Evolutionary conservation across 805 yeast species (phyloP).

Genomic region (Dipodascopsis uninucleata): DNA sequence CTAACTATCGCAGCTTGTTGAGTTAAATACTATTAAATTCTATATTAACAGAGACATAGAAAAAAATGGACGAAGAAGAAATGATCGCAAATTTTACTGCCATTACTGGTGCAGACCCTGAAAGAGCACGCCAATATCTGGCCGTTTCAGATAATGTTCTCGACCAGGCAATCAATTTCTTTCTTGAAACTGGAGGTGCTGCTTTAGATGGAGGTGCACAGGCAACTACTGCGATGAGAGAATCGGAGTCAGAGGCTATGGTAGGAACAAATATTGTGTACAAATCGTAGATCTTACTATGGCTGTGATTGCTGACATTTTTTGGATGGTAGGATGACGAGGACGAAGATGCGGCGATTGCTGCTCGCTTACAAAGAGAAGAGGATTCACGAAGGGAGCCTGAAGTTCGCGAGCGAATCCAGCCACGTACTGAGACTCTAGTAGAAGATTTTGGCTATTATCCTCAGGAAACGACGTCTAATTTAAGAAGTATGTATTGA

Average conservation of each 20-base stretch:
- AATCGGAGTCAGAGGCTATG: not conserved
- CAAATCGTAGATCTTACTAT: no score
- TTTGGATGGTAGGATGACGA: slow-evolving; percentile 12
- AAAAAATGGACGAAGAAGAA: slow-evolving; percentile 38
- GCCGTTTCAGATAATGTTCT: slow-evolving; percentile 74
- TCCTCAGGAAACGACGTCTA: slow-evolving; percentile 32
- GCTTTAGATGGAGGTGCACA: slow-evolving; percentile 25
- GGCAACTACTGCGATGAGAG: not conserved
- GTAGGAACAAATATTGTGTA: not conserved
- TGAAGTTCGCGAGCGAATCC: slow-evolving; percentile 72
- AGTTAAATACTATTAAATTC: not conserved
- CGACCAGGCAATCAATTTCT: slow-evolving; percentile 80
- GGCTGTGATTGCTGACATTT: not conserved
- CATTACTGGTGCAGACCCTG: slow-evolving; percentile 71
- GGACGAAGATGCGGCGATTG: slow-evolving; percentile 32
- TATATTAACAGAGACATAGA: not conserved
- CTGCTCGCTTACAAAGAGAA: slow-evolving; percentile 32
- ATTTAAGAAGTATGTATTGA: slow-evolving; percentile 22
- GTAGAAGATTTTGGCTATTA: slow-evolving; percentile 42
- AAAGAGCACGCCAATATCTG: slow-evolving; percentile 68
- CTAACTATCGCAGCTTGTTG: no score
- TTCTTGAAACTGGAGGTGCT: slow-evolving; percentile 56
- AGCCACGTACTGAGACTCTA: slow-evolving; percentile 72
- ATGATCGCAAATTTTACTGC: slow-evolving; percentile 72
- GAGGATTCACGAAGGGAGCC: slow-evolving; percentile 32